Evolutionary conservation across 495 filamentous ascomycete genomes (phyloP).

Genomic region (Aspergillus taichungensis): DNA sequence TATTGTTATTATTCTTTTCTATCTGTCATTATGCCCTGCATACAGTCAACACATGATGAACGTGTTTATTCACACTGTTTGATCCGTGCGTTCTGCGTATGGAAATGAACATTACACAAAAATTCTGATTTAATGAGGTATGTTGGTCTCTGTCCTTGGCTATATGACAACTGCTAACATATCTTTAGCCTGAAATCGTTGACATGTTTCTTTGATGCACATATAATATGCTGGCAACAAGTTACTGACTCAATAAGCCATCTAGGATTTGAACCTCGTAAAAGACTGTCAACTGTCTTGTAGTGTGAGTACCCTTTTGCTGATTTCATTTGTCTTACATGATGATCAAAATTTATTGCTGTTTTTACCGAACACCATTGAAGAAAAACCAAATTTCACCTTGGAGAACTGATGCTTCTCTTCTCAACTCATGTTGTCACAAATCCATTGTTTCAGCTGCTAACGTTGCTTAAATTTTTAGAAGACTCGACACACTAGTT

Average conservation of each 20-base stretch:
- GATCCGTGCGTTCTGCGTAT: slow-evolving; percentile 49
- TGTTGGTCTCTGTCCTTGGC: neutral
- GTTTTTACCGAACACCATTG: slow-evolving; percentile 68
- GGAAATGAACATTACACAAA: slow-evolving; percentile 77
- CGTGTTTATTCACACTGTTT: slow-evolving; percentile 96
- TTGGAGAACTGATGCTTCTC: slow-evolving; percentile 81
- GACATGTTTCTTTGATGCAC: slow-evolving; percentile 26
- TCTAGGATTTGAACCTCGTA: slow-evolving; percentile 16
- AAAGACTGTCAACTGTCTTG: slow-evolving; percentile 8
- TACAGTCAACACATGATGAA: slow-evolving; percentile 57
- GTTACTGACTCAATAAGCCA: slow-evolving; percentile 20
- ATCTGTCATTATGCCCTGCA: slow-evolving; percentile 7
- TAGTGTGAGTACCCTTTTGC: slow-evolving; percentile 20
- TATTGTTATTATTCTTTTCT: slow-evolving; percentile 15
- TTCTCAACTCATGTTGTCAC: slow-evolving; percentile 1
- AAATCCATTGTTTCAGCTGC: slow-evolving; percentile 12
- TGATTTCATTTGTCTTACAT: slow-evolving; percentile 29
- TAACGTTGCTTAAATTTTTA: slow-evolving; percentile 1
- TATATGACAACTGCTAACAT: slow-evolving; percentile 33
- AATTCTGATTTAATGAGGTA: slow-evolving; percentile 99
- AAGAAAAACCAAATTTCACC: slow-evolving; percentile 72
- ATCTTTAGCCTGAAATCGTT: slow-evolving; percentile 36
- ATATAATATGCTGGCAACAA: slow-evolving; percentile 19
- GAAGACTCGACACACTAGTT: too few relatives aligned
- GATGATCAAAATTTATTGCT: slow-evolving; percentile 66